Evolutionary conservation across 1,284 basidiomycete genomes (phyloP), one percentile per base, ranked within the genome.

Genomic region (Gomphus bonarii): DNA sequence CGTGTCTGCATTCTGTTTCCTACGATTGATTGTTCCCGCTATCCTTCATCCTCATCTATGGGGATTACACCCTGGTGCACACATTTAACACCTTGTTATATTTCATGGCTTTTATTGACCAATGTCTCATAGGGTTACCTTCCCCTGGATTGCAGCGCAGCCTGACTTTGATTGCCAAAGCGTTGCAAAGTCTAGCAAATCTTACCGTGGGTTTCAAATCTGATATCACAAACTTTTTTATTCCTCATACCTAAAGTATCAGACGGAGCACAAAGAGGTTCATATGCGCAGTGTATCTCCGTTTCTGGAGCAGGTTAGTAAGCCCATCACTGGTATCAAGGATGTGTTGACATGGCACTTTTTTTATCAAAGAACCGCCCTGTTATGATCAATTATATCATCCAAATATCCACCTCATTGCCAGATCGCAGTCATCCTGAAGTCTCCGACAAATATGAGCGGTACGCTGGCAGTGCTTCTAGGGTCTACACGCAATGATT

Each of bases 1-100:
- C 64, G 86, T 92, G 46, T 88, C 86, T 43, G 89, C 89, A 0
- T 92, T 92, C 67, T 82, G 85, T 65, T 92, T 92, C 67, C 74
- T 92, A 38, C 80, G 89, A 48, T 90, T 93, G 68, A 84, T 93
- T 63, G 84, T 88, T 18, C 88, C 88, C 44, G 85, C 84, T 25
- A 85, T 91, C 57, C 73, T 91, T 20, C 77, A 87, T 66, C 88
- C 88, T 6, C 87, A 91, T 69, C 68, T 88, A 7, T 88, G 87
- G 64, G 84, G 85, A 14, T 71, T 90, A 38, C 81, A 77, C 61
- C 78, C 83, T 67, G 88, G 87, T 48, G 55, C 30, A 16, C 36
- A 50, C 42, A 52, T 59, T 56, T 65, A 28, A 63, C 42, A 20
- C 44, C 30, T 49, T 49, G 48, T 7, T 55, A 25, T 16, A 25